These are phyloP conservation scores for Colletotrichum kahawae DNA, from an alignment of 2,329 filamentous ascomycete genomes.

Conservation along the genomic window DNA sequence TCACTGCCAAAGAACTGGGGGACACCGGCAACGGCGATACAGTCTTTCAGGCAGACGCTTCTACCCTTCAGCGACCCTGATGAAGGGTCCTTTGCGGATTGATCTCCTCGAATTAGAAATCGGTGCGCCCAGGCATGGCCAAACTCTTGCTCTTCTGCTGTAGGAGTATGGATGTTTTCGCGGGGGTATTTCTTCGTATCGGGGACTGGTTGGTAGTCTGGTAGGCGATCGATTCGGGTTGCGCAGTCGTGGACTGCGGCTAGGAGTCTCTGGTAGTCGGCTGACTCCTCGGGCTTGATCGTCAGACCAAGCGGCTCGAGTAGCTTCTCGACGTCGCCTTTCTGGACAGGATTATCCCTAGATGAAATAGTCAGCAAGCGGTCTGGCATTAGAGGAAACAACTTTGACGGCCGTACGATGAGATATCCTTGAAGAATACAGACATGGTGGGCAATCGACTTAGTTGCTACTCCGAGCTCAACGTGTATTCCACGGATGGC, in stretches of 20 bases:
- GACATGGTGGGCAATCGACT: constrained; percentile 32
- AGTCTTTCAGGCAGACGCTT: constrained; percentile 58
- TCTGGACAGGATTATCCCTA: constrained; percentile 44
- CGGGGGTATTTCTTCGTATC: constrained; percentile 50
- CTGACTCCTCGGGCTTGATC: constrained; percentile 39
- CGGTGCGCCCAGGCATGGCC: constrained; percentile 57
- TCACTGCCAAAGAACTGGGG: constrained; percentile 59
- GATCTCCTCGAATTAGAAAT: constrained; percentile 43
- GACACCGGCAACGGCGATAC: constrained; percentile 57
- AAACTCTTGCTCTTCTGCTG: constrained; percentile 44
- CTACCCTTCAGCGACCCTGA: constrained; percentile 41
- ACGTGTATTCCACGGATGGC: neutral
- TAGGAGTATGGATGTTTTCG: constrained; percentile 44
- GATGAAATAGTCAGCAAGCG: neutral
- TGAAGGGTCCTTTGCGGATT: neutral
- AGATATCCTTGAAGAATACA: constrained; percentile 44
- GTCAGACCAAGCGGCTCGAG: constrained; percentile 40
- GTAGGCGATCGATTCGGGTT: constrained; percentile 44
- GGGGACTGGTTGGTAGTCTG: constrained; percentile 50
- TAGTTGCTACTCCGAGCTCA: neutral
- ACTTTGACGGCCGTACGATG: constrained; percentile 28
- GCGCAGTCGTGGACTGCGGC: constrained; percentile 58
- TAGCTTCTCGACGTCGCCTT: constrained; percentile 41
- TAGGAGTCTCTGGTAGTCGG: constrained; percentile 52
- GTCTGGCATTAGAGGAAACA: neutral